phyloP scores from a whole-genome alignment of 2,329 filamentous ascomycete species.

The Ophiostoma sp. region DNA sequence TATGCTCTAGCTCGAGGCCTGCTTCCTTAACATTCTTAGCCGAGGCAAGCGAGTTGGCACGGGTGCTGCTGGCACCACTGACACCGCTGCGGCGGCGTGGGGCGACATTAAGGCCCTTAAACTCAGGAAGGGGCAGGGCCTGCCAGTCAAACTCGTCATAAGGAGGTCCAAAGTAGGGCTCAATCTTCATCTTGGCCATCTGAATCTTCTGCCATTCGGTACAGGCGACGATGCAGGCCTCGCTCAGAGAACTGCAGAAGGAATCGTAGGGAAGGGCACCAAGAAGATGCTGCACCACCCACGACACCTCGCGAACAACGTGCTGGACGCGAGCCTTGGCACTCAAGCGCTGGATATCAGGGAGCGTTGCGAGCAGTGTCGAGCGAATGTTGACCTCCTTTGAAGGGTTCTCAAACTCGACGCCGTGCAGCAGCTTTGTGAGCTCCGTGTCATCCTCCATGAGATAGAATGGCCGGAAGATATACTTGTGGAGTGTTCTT shows the following conservation, averaged over 20 bases:
- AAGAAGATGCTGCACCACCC: conserved; percentile 34
- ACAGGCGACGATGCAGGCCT: conserved; percentile 31
- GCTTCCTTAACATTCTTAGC: conserved; percentile 7
- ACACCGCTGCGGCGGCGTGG: conserved; percentile 10
- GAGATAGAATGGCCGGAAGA: conserved; percentile 36
- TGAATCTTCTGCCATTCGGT: conserved; percentile 35
- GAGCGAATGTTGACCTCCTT: conserved; percentile 33
- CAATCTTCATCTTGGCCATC: conserved; percentile 33
- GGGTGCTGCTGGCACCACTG: background rate
- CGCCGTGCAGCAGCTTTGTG: conserved; percentile 31
- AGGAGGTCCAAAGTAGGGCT: conserved; percentile 36
- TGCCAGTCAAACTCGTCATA: conserved; percentile 37
- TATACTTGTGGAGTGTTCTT: conserved; percentile 32
- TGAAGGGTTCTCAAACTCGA: conserved; percentile 32
- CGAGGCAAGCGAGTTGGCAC: conserved; percentile 1
- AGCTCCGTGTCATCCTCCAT: conserved; percentile 33
- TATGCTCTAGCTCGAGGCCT: conserved; percentile 1
- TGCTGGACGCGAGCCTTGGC: conserved; percentile 31
- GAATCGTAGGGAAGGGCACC: conserved; percentile 32
- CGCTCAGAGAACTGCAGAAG: conserved; percentile 31
- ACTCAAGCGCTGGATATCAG: conserved; percentile 30
- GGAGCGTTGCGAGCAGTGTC: conserved; percentile 32
- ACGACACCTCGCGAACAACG: conserved; percentile 35
- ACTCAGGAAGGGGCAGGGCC: conserved; percentile 33
- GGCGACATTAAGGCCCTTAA: conserved; percentile 20